phyloP scores from a whole-genome alignment of 2,329 filamentous ascomycete genomes.

The Fusarium albidum region DNA sequence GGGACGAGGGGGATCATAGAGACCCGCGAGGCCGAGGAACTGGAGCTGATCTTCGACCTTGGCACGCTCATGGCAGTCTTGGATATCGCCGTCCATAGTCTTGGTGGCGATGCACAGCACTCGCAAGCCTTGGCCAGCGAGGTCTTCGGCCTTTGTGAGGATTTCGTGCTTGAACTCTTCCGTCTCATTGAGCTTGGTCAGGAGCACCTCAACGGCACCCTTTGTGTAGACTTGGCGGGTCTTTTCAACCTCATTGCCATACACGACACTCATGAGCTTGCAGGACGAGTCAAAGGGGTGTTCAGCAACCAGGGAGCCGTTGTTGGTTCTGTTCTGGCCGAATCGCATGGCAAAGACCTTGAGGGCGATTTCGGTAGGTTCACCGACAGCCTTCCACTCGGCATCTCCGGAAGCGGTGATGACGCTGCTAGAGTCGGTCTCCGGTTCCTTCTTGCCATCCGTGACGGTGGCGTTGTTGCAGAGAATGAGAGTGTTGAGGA shows the following conservation, averaged over 20 bases:
- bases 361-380: slow-evolving; percentile 78
- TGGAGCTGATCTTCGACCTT: slow-evolving; percentile 64
- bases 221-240: slow-evolving; percentile 61
- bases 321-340: slow-evolving; percentile 56
- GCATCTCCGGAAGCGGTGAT: slow-evolving; percentile 53
- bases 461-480: slow-evolving; percentile 67
- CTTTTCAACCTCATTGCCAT: slow-evolving; percentile 49
- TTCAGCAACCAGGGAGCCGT: slow-evolving; percentile 64
- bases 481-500: slow-evolving; percentile 64
- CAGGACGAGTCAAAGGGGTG: slow-evolving; percentile 77
- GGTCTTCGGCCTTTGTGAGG: slow-evolving; percentile 58
- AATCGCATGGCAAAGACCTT: slow-evolving; percentile 78
- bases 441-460: slow-evolving; percentile 56
- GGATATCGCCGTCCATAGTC: slow-evolving; percentile 46
- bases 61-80: slow-evolving; percentile 57
- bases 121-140: slow-evolving; percentile 71
- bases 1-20: slow-evolving; percentile 75
- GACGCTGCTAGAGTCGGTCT: slow-evolving; percentile 56
- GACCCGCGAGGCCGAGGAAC: slow-evolving; percentile 75
- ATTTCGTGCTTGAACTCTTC: slow-evolving; percentile 57
- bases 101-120: slow-evolving; percentile 72
- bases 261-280: slow-evolving; percentile 80
- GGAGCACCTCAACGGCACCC: slow-evolving; percentile 65
- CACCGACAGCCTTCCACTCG: slow-evolving; percentile 68
- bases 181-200: slow-evolving; percentile 59